Percentiles rank a stretch among this genome's conserved stretches.
Conservation (phyloP, 2,329 filamentous ascomycete species). For the Myriangium duriaei region DNA sequence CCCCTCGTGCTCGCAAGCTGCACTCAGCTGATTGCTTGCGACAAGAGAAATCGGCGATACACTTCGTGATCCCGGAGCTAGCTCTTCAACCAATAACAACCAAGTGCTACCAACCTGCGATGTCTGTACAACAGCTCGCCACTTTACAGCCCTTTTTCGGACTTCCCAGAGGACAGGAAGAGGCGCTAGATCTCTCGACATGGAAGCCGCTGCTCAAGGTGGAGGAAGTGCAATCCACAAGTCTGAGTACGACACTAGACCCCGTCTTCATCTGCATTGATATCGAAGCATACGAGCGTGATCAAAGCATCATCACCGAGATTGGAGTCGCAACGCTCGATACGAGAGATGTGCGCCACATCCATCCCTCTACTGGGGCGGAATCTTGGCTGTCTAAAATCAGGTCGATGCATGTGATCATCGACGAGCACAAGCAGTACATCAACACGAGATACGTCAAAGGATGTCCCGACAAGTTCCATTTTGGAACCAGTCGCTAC, state of each 20-base stretch:
- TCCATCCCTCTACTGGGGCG: conserved; percentile 2
- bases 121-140: no score
- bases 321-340: conserved; percentile 20
- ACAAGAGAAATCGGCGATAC: no score
- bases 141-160: no score
- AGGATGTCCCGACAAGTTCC: conserved; percentile 18
- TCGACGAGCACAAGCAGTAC: conserved; percentile 15
- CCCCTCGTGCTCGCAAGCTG: no score
- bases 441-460: conserved; percentile 17
- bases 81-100: no score
- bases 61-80: no score
- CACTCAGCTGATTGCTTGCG: no score
- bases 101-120: no score
- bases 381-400: conserved; percentile 14
- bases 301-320: conserved; percentile 18
- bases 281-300: conserved; percentile 18
- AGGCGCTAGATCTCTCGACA: no score
- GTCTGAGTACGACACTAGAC: conserved; percentile 6
- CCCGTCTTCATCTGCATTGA: conserved; percentile 19
- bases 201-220: no score
- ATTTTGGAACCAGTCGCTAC: conserved; percentile 16
- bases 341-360: conserved; percentile 12
- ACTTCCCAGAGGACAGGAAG: no score
- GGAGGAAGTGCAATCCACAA: not conserved
- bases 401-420: conserved; percentile 15